Base-by-base conservation (phyloP, 2,329 filamentous ascomycete species). In the Cladosporium sp. region DNA sequence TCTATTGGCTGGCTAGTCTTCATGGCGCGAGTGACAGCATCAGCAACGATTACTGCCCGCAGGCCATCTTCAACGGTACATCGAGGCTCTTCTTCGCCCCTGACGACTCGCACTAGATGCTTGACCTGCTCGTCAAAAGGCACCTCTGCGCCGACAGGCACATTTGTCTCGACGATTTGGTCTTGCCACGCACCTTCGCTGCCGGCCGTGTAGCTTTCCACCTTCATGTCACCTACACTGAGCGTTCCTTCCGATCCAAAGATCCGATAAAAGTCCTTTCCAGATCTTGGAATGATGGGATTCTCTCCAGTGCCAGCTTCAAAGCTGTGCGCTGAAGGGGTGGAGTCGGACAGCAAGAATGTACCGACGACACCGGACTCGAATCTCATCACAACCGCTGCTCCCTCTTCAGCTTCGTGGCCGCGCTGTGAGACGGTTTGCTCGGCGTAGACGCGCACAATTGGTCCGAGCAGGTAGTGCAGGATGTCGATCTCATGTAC, bases 401-500 rank as follows among this genome's bases (percentile, higher is more conserved):
- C 80, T 1, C 83, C 82, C 63, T 86, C 83, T 57, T 85, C 82
- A 0, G 78, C 82, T 2, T 75, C 71, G 56, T 79, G 76, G 0
- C 71, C 70, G 0, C 83, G 73, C 34, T 77, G 76, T 0, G 78
- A 74, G 0, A 65, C 48, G 0, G 74, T 78, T 50, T 73, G 70
- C 61, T 85, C 79, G 0, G 80, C 82, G 34, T 79, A 77, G 0
- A 85, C 77, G 0, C 78, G 71, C 0, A 66, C 65, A 24, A 86
- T 80, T 0, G 80, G 77, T 0, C 82, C 81, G 24, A 85, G 75
- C 1, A 85, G 70, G 66, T 80, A 78, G 47, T 84, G 82, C 17
- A 86, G 70, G 0, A 84, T 69, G 59, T 85, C 83, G 37, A 85
- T 71, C 50, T 86, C 83, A 63, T 86, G 83, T n/a, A 85, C 77